A percentile compares a stretch with the other conserved stretches of the same genome.
Evolutionary conservation across 1,139 yeast genomes (phyloP).

Genomic region (Suhomyces panamericanus): DNA sequence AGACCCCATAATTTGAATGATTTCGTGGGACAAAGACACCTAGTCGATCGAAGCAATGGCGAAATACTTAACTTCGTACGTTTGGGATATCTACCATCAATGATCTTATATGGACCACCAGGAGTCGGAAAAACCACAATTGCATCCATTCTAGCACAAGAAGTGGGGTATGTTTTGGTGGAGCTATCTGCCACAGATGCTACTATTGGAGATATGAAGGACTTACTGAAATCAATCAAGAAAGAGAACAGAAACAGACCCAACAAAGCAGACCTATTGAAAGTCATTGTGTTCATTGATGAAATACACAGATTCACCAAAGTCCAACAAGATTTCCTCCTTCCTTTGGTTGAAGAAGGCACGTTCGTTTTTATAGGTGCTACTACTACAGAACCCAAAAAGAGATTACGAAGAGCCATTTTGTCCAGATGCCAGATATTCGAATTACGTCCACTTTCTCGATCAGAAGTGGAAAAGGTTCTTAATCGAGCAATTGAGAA

Average conservation of each 20-base stretch:
- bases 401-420: conserved; percentile 39
- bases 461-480: conserved; percentile 24
- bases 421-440: conserved; percentile 44
- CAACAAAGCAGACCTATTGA: conserved; percentile 17
- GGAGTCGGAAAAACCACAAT: conserved; percentile 50
- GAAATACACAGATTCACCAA: conserved; percentile 44
- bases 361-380: conserved; percentile 46
- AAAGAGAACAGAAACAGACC: conserved; percentile 27
- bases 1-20: conserved; percentile 31
- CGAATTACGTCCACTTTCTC: conserved; percentile 23
- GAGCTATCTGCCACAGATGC: conserved; percentile 46
- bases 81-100: conserved; percentile 45
- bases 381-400: conserved; percentile 37
- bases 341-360: conserved; percentile 44
- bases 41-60: conserved; percentile 30
- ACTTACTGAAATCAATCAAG: conserved; percentile 25
- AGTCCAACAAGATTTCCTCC: conserved; percentile 45
- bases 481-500: conserved; percentile 26
- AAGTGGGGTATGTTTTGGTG: conserved; percentile 36
- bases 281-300: conserved; percentile 43
- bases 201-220: conserved; percentile 31
- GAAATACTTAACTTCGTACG: conserved; percentile 33
- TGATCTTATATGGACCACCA: conserved; percentile 48
- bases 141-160: conserved; percentile 39
- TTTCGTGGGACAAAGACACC: conserved; percentile 43